These are phyloP conservation scores for Chaetomidium leptoderma DNA, from an alignment of 495 filamentous ascomycete species.

Conservation along the genomic window DNA sequence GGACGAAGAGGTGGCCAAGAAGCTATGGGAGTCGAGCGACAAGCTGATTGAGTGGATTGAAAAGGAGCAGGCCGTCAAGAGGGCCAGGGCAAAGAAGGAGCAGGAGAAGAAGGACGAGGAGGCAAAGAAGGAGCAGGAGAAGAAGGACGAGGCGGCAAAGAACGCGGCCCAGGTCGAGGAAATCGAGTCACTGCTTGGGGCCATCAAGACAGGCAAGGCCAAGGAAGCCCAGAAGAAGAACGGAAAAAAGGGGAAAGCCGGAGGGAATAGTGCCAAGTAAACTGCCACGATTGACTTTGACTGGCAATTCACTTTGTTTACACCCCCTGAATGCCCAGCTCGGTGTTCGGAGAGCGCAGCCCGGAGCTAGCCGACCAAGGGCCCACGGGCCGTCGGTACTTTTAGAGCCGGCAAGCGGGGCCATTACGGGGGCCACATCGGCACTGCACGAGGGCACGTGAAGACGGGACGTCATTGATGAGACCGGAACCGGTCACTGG, in stretches of 20 bases:
- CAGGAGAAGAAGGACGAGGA: conserved; percentile 40
- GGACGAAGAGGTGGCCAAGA: conserved; percentile 72
- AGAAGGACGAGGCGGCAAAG: conserved; percentile 40
- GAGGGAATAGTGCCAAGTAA: conserved; percentile 14
- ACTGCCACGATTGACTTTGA: background rate
- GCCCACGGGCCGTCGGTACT: background rate
- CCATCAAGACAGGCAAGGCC: conserved; percentile 42
- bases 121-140: conserved; percentile 39
- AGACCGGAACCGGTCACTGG: background rate
- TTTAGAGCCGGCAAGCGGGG: conserved; percentile 2
- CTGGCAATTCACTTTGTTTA: background rate
- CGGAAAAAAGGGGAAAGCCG: conserved; percentile 21
- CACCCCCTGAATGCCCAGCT: background rate
- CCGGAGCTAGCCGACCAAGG: conserved; percentile 6
- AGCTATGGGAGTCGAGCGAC: conserved; percentile 85
- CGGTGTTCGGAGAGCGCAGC: conserved; percentile 8
- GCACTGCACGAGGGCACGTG: conserved; percentile 28
- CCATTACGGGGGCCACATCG: conserved; percentile 14
- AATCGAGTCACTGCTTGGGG: conserved; percentile 39
- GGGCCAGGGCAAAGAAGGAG: conserved; percentile 53
- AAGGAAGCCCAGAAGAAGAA: conserved; percentile 26
- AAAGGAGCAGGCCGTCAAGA: conserved; percentile 76
- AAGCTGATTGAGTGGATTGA: conserved; percentile 77
- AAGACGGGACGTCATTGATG: conserved; percentile 22
- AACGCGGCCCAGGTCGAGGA: conserved; percentile 39